Evolutionary conservation across 495 filamentous ascomycete species (phyloP).

Genomic region (Aspergillus steynii): DNA sequence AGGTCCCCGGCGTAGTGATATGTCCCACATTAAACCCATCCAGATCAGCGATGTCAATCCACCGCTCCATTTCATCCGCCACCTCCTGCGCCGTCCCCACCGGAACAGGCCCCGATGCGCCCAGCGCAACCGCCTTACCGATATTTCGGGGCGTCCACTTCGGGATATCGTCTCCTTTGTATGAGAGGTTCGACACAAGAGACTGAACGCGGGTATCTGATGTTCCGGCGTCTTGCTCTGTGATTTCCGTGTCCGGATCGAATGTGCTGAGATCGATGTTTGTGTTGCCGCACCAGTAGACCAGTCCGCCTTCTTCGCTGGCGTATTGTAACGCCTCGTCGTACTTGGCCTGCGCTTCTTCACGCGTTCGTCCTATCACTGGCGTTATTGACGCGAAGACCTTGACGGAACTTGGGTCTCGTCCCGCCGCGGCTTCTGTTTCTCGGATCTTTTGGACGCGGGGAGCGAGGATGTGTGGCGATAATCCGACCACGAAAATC

Average conservation of each 20-base stretch:
- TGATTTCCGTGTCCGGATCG: conserved; percentile 13
- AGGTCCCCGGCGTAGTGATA: background rate
- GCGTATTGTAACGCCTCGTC: conserved; percentile 11
- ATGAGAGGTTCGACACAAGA: conserved; percentile 9
- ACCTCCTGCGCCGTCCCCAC: conserved; percentile 32
- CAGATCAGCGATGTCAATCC: conserved; percentile 33
- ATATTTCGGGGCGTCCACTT: conserved; percentile 16
- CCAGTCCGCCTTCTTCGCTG: conserved; percentile 8
- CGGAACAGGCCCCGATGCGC: conserved; percentile 5
- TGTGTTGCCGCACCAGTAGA: conserved; percentile 10
- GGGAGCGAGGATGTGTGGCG: background rate
- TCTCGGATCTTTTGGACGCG: background rate
- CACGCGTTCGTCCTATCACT: conserved; percentile 30
- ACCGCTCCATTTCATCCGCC: conserved; percentile 46
- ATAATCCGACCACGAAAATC: background rate
- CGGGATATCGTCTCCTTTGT: conserved; percentile 10
- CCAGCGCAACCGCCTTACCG: conserved; percentile 9
- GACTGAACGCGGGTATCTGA: conserved; percentile 6
- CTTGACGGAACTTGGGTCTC: background rate
- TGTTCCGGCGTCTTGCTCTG: background rate
- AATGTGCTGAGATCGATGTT: conserved; percentile 12
- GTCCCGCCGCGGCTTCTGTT: background rate
- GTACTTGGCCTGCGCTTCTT: conserved; percentile 46
- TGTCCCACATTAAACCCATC: background rate
- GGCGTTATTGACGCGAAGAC: background rate